Evolutionary conservation across 1,284 basidiomycete genomes (phyloP).

Genomic region (Marasmius fiardii): DNA sequence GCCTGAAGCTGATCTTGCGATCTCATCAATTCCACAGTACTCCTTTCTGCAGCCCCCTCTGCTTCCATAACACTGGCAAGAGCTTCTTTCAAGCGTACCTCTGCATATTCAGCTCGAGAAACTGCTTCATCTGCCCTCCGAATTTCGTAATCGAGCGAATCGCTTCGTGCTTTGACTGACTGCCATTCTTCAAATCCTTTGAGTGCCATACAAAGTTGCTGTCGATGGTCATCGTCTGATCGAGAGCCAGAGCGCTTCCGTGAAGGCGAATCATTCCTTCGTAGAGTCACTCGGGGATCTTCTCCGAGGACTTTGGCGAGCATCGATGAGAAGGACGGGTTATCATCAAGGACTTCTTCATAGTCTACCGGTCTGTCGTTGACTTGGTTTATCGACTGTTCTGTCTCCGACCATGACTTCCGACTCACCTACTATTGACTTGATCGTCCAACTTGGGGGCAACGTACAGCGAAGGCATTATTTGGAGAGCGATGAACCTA

Average conservation of each 20-base stretch:
- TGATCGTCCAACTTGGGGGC: neutral
- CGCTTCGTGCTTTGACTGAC: constrained; percentile 53
- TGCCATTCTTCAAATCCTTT: constrained; percentile 46
- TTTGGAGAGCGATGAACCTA: neutral
- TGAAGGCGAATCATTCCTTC: neutral
- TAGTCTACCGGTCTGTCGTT: neutral
- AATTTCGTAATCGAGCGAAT: constrained; percentile 55
- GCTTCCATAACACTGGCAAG: constrained; percentile 33
- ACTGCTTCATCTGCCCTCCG: constrained; percentile 49
- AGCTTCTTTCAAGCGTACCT: constrained; percentile 43
- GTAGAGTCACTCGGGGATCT: neutral
- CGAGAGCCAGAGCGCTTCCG: neutral
- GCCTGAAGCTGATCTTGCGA: constrained; percentile 42
- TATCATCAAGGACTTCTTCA: neutral
- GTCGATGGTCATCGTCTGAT: neutral
- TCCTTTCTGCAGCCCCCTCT: constrained; percentile 43
- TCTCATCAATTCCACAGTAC: constrained; percentile 43
- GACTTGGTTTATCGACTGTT: neutral
- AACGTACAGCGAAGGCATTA: neutral
- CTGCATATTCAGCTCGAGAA: constrained; percentile 49
- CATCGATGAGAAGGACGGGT: neutral
- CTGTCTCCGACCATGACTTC: neutral
- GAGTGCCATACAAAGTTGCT: constrained; percentile 37
- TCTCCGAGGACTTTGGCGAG: neutral
- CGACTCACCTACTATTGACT: neutral